Conservation (phyloP, 2,329 filamentous ascomycete genomes). For the Byssoonygena ceratinophila region DNA sequence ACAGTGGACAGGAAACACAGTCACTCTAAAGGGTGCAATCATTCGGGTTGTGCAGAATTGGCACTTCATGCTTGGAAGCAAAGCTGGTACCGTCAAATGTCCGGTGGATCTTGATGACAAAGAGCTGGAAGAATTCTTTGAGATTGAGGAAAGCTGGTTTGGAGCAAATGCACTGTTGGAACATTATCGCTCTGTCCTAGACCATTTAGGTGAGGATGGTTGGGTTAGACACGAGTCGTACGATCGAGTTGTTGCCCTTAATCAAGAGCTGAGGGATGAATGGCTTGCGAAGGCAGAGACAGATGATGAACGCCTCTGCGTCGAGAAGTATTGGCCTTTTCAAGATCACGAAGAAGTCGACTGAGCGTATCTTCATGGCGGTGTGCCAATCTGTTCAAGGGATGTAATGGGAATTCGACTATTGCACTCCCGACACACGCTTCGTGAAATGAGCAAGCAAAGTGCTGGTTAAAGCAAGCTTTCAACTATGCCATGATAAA, state of each 20-base stretch:
- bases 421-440: no score
- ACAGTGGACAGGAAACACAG: constrained; percentile 21
- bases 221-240: constrained; percentile 12
- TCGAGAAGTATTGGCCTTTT: constrained; percentile 12
- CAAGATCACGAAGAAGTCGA: constrained; percentile 14
- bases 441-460: no score
- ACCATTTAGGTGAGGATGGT: constrained; percentile 8
- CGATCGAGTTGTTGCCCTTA: constrained; percentile 4
- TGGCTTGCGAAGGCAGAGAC: no score
- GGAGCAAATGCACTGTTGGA: constrained; percentile 18
- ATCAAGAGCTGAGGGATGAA: no score
- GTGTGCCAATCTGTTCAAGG: no score
- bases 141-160: constrained; percentile 20
- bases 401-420: no score
- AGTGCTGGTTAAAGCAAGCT: no score
- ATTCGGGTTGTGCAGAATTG: constrained; percentile 17
- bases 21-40: constrained; percentile 20
- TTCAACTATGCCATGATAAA: no score
- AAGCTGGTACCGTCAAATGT: constrained; percentile 13
- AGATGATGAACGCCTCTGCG: constrained; percentile 9
- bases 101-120: constrained; percentile 12
- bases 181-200: constrained; percentile 19
- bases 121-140: constrained; percentile 13
- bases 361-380: no score
- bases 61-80: constrained; percentile 8